Base-by-base conservation (phyloP, 2,329 filamentous ascomycete genomes). In the Epichloe festucae region DNA sequence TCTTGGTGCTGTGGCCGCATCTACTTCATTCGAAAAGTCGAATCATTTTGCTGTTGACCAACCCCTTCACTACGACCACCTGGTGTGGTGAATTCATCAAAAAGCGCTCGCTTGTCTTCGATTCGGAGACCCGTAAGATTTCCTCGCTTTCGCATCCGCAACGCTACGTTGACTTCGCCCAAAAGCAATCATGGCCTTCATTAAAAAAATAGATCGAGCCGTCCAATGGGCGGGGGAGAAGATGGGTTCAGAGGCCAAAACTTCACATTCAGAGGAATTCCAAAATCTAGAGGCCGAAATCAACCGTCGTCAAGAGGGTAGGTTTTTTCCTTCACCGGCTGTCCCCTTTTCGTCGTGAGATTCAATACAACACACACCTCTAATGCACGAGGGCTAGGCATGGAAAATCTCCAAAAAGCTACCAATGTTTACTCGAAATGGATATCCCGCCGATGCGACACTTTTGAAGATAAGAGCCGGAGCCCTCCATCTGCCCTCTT, bases 211-310 rank as follows among this genome's bases (percentile, higher is more conserved):
- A 66, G 91, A 90, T 71, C 85, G 91, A 64, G 84, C 95, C 75
- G 94, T 91, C 74, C 91, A 97, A 84, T 97, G 91, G 91, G 89
- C 90, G 39, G 89, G 89, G 59, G 91, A 97, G 73, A 88, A 90
- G 71, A 95, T 97, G 87, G 91, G 91, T 61, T 81, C 81, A 58
- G 90, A 96, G 70, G 79, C 84, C 70, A 93, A 89, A 72, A 96
- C 91, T 10, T 81, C 77, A 65, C 82, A 89, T 57, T 86, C 88
- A 0, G 89, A 97, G 49, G 86, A 96, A 63, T 97, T 97, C 78
- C 94, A 87, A 71, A 79, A 80, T 54, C 73, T 97, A 61, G 90
- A 97, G 71, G 75, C 80, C 51, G 91, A 97, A 71, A 97, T 97
- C 89, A 77, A 79, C 53, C 74, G 95, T 61, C 81, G 91, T 56